A percentile compares a stretch with the other conserved stretches of the same genome.
Conservation (phyloP, 2,329 filamentous ascomycete genomes). For the Ascochyta rabiei region DNA sequence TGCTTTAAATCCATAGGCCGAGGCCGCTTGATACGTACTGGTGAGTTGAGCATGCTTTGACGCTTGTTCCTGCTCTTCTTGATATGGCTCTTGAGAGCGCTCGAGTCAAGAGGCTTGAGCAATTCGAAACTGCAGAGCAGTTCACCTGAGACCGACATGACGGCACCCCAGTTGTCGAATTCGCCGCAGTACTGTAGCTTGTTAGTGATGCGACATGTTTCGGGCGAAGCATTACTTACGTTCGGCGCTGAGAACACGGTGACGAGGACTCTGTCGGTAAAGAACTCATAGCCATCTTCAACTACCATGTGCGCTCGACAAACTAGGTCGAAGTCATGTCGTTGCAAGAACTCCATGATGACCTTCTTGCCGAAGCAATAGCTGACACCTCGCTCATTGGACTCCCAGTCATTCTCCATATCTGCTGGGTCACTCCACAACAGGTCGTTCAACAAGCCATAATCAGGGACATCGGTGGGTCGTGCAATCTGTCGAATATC, state of each 20-base stretch:
- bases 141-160: constrained; percentile 96
- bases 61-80: constrained; percentile 97
- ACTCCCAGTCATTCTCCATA: constrained; percentile 98
- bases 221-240: constrained; percentile 63
- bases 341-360: constrained; percentile 91
- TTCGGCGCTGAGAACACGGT: constrained; percentile 98
- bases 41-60: constrained; percentile 94
- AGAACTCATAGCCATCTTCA: constrained; percentile 98
- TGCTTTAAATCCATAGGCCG: constrained; percentile 13
- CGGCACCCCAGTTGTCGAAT: constrained; percentile 98
- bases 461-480: constrained; percentile 96
- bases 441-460: constrained; percentile 91
- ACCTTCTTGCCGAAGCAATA: constrained; percentile 99
- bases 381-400: constrained; percentile 94
- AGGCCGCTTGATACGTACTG: constrained; percentile 66
- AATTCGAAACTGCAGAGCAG: constrained; percentile 96
- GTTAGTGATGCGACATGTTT: constrained; percentile 21
- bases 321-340: constrained; percentile 96
- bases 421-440: constrained; percentile 98
- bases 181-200: constrained; percentile 87
- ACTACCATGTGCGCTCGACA: constrained; percentile 99
- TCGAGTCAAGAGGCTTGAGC: constrained; percentile 93
- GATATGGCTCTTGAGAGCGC: constrained; percentile 95
- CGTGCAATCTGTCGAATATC: constrained; percentile 95
- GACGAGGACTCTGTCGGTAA: constrained; percentile 90